These are phyloP conservation scores for Boletus rex-veris DNA, from an alignment of 768 basidiomycete genomes.

Conservation along the genomic window DNA sequence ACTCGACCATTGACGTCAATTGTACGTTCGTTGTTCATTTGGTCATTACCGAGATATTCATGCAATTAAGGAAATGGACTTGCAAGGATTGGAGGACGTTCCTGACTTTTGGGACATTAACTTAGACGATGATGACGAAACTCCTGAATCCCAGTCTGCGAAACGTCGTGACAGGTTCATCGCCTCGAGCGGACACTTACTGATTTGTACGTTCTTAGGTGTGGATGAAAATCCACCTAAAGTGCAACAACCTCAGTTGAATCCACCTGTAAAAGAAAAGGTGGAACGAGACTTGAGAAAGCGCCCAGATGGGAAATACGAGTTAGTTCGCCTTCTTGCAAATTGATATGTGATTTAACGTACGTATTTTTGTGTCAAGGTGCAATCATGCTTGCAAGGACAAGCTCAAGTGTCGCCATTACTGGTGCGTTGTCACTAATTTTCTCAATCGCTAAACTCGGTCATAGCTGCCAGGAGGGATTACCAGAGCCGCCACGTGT, in stretches of 20 bases:
- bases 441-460: conserved; percentile 7
- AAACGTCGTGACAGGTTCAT: conserved; percentile 22
- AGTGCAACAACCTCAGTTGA: not conserved
- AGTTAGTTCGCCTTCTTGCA: conserved; percentile 37
- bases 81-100: conserved; percentile 64
- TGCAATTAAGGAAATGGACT: conserved; percentile 52
- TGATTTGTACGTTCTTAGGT: not conserved
- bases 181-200: not conserved
- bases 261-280: conserved; percentile 1
- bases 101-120: conserved; percentile 64
- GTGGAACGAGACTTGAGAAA: conserved; percentile 30
- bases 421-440: conserved; percentile 45
- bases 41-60: conserved; percentile 2
- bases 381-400: conserved; percentile 83
- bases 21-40: conserved; percentile 35
- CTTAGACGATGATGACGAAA: conserved; percentile 28
- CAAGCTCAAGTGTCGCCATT: conserved; percentile 69
- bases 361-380: conserved; percentile 33
- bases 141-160: conserved; percentile 22
- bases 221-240: not conserved
- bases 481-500: conserved; percentile 47
- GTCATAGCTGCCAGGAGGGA: conserved; percentile 71
- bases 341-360: not conserved
- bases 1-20: conserved; percentile 66
- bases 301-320: conserved; percentile 61